Conservation (phyloP, 1,284 basidiomycete species). For the Coniferiporia weirii region DNA sequence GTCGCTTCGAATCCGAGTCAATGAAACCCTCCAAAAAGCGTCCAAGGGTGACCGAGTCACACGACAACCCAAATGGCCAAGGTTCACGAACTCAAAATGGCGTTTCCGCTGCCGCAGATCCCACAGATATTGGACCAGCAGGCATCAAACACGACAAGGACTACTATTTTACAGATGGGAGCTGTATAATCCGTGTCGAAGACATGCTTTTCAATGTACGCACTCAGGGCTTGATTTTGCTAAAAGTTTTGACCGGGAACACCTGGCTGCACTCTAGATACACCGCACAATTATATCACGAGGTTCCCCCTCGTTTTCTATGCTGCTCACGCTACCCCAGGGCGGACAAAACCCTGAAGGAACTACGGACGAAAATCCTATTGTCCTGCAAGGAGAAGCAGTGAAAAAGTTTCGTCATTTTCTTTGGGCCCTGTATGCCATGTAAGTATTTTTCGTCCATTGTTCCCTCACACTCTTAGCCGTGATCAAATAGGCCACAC, state of each 20-base stretch:
- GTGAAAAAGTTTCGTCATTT: slow-evolving; percentile 59
- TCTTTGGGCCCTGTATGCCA: slow-evolving; percentile 53
- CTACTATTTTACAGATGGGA: slow-evolving; percentile 52
- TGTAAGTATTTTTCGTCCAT: slow-evolving; percentile 38
- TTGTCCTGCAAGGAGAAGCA: slow-evolving; percentile 53
- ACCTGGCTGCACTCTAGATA: slow-evolving; percentile 37
- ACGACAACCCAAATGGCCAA: too few relatives aligned
- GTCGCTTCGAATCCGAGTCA: too few relatives aligned
- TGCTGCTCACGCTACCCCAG: slow-evolving; percentile 61
- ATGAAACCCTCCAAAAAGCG: too few relatives aligned
- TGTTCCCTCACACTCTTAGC: slow-evolving; percentile 20
- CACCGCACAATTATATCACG: slow-evolving; percentile 57
- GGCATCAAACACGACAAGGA: slow-evolving; percentile 40
- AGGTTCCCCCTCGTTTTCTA: slow-evolving; percentile 56
- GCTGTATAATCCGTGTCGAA: slow-evolving; percentile 37
- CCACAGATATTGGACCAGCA: too few relatives aligned
- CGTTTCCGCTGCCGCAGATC: too few relatives aligned
- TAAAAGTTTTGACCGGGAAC: not conserved
- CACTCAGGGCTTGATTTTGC: slow-evolving; percentile 25
- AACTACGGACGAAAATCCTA: slow-evolving; percentile 54
- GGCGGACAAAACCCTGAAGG: slow-evolving; percentile 46
- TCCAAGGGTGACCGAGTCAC: too few relatives aligned
- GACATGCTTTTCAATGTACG: slow-evolving; percentile 45
- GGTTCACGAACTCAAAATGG: too few relatives aligned
- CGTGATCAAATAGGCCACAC: slow-evolving; percentile 41